A percentile compares a stretch with the other conserved stretches of the same genome.
Evolutionary conservation across 192 early-diverging fungal species (phyloP).

Genomic region (Geosiphon pyriformis): DNA sequence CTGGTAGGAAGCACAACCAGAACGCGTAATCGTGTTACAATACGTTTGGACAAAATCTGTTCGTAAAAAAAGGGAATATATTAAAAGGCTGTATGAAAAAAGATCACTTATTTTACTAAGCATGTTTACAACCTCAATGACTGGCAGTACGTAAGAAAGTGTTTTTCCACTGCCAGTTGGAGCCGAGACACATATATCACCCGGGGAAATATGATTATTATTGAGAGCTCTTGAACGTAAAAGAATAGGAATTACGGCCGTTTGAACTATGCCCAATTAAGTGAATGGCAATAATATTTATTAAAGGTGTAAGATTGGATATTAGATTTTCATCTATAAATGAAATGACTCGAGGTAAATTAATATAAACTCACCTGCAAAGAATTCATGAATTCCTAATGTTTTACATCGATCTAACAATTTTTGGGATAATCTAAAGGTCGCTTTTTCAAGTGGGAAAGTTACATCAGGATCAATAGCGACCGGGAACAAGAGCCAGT

Average conservation of each 20-base stretch:
- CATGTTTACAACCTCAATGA: slow-evolving; percentile 80
- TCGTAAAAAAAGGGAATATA: not conserved
- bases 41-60: slow-evolving; percentile 62
- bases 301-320: too few relatives aligned
- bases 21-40: slow-evolving; percentile 78
- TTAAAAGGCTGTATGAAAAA: not conserved
- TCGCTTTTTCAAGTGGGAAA: slow-evolving; percentile 40
- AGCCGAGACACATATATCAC: slow-evolving; percentile 91
- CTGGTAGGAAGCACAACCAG: slow-evolving; percentile 90
- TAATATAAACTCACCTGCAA: slow-evolving; percentile 59
- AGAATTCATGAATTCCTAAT: slow-evolving; percentile 64
- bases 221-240: slow-evolving; percentile 58
- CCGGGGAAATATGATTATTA: slow-evolving; percentile 66
- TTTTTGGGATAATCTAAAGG: slow-evolving; percentile 60
- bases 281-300: not conserved
- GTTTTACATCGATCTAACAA: slow-evolving; percentile 55
- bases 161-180: slow-evolving; percentile 97
- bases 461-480: slow-evolving; percentile 57
- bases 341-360: too few relatives aligned
- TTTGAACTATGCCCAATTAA: slow-evolving; percentile 58
- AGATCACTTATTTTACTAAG: not conserved
- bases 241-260: slow-evolving; percentile 77
- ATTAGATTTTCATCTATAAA: too few relatives aligned
- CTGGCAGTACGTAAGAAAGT: slow-evolving; percentile 90
- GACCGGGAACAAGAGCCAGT: slow-evolving; percentile 82